Conservation (phyloP, 352 stramenopile species). For the Phytophthora tubulina region DNA sequence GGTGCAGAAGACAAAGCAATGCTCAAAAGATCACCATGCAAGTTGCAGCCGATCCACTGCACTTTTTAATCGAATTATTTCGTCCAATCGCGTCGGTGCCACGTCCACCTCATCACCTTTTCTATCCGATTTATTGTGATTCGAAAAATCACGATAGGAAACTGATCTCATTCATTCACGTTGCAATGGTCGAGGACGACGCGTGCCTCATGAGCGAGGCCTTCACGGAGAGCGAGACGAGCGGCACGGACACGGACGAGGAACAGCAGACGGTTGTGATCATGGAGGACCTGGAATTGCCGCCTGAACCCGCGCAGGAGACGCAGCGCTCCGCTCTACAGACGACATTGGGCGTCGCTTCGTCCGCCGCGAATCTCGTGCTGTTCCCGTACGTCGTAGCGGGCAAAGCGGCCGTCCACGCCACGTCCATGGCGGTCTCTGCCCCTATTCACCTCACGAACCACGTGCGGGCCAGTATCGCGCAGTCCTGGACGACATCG, state of each 20-base stretch:
- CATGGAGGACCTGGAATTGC: conserved; percentile 28
- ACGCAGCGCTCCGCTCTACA: conserved; percentile 43
- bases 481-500: conserved; percentile 29
- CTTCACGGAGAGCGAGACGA: conserved; percentile 35
- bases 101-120: conserved; percentile 1
- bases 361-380: conserved; percentile 65
- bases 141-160: background rate
- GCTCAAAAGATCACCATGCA: conserved; percentile 9
- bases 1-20: background rate
- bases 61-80: conserved; percentile 25
- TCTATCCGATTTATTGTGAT: background rate
- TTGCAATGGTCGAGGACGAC: conserved; percentile 20
- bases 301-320: background rate
- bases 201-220: conserved; percentile 33
- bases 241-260: conserved; percentile 17
- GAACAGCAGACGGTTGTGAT: conserved; percentile 30
- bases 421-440: conserved; percentile 64
- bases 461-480: conserved; percentile 57
- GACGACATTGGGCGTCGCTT: conserved; percentile 65
- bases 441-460: conserved; percentile 68
- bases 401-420: conserved; percentile 64
- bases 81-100: conserved; percentile 11
- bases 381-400: conserved; percentile 71
- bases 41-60: background rate
- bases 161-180: background rate